Evolutionary conservation across 2,329 filamentous ascomycete genomes (phyloP), one percentile per base, ranked within the genome.

Genomic region (Microcyclospora tardicrescens): DNA sequence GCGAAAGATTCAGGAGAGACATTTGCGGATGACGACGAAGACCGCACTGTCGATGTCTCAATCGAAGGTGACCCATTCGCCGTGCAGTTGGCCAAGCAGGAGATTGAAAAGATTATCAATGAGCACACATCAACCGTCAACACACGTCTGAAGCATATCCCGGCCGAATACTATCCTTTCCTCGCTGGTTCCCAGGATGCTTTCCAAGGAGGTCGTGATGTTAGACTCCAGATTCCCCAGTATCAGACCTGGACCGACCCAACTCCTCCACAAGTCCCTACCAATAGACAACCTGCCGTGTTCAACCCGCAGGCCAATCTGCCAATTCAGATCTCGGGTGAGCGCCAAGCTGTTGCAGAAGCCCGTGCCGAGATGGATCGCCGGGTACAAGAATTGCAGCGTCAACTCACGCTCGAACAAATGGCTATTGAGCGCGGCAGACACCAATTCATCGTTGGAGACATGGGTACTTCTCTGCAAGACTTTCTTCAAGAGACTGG

Each of bases 91-190:
- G 91, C 91, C 40, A 78, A 78, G 44, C 77, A 83, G 41, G 81
- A 84, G 51, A 91, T 98, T 53, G 72, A 84, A 54, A 81, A 80
- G 53, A 95, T 96, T 57, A 85, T 84, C 40, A 81, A 81, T 52
- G 86, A 95, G 62, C 79, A 85, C 45, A 79, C 83, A 38, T 81
- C 84, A 39, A 89, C 81, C 50, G 75, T 87, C 55, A 91, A 76
- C 63, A 72, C 85, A 41, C 84, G 83, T 52, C 64, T 98, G 48
- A 84, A 80, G 61, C 78, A 79, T 35, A 81, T 98, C 43, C 87
- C 91, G 6, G 75, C 85, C 16, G 86, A 94, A 58, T 93, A 91
- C 62, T 98, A 91, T 63, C 89, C 89, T 37, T 98, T 98, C 68
- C 80, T 98, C 60, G 81, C 85, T 16, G 86, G 86, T 35, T 76